Base-by-base conservation (phyloP, 495 filamentous ascomycete genomes). In the Tuber umbilicatum region DNA sequence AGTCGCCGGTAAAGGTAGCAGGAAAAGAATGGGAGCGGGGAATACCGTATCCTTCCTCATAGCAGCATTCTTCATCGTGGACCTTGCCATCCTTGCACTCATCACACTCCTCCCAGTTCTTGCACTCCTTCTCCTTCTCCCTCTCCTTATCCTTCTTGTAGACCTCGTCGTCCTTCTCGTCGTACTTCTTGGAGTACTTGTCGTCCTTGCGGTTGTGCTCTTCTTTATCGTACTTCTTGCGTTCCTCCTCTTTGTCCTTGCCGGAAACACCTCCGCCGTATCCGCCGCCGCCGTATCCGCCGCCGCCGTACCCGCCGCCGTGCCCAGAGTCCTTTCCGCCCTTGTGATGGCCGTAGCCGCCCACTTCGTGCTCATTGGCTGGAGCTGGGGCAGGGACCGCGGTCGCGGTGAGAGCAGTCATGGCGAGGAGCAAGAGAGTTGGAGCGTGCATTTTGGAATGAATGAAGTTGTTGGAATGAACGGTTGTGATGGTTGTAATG, bases 181-280 rank as follows among this genome's bases (percentile, higher is more conserved):
- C 35, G 23, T 2, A 42, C 12, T 64, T 64, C 23, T 43, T 35
- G 27, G n/a, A 5, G 16, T 19, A 38, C 35, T 17, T 35, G 5
- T 40, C 12, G 3, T 40, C 16, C 38, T 16, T 31, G 9, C 23
- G 16, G 10, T 40, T 40, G 4, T 2, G 1, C 31, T 35, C 27
- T 14, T 64, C 27, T 2, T 17, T 35, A 2, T 64, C 55, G 27
- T 12, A 5, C 55, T 31, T n/a, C 69, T 31, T 70, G 38, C 14
- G 10, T 12, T 16, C 68, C 19, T 12, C 9, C 86, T 88, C 19
- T 89, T 89, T 69, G 4, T 3, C 35, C 9, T 41, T 14, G 31
- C 45, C n/a, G n/a, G n/a, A n/a, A n/a, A n/a, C n/a, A n/a, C n/a
- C 73, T 27, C 12, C 39, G 16, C 69, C 69, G 31, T 70, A n/a